phyloP scores from a whole-genome alignment of 148 eudicot genomes.

The Hydrangea macrophylla region DNA sequence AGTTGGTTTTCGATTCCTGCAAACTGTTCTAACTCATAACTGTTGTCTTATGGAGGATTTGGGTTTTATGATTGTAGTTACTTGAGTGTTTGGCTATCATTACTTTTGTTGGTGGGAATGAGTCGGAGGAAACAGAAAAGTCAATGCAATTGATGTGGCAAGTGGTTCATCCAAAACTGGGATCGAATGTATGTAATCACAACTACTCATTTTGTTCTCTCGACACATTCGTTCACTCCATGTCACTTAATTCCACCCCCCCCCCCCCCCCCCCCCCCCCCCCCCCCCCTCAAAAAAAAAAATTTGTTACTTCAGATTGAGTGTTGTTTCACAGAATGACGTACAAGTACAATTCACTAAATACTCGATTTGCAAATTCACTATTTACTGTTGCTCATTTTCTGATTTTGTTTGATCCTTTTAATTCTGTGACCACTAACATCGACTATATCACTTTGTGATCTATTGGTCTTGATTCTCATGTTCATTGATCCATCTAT shows the following conservation, averaged over 20 bases:
- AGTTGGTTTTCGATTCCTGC: not conserved
- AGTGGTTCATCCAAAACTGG: constrained; percentile 85
- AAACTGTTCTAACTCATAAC: not conserved
- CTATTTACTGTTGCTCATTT: no score
- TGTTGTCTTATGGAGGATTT: not conserved
- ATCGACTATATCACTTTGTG: no score
- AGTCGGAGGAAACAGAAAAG: constrained; percentile 67
- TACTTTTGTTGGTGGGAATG: constrained; percentile 79
- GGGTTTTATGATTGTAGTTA: constrained; percentile 41
- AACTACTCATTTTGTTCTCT: not conserved
- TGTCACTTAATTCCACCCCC: no score
- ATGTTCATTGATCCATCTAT: not conserved
- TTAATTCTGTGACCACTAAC: no score
- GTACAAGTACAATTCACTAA: no score
- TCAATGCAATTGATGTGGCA: constrained; percentile 96
- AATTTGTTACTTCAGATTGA: no score
- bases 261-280: no score
- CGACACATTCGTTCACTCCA: no score
- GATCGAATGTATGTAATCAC: constrained; percentile 63
- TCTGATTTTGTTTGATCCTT: no score
- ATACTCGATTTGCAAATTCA: no score
- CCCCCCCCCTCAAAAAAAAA: no score
- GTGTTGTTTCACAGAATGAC: no score
- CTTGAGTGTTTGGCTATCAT: constrained; percentile 76
- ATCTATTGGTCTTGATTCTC: not conserved